phyloP scores from a whole-genome alignment of 2,329 filamentous ascomycete genomes.

The Leptographium flavum region DNA sequence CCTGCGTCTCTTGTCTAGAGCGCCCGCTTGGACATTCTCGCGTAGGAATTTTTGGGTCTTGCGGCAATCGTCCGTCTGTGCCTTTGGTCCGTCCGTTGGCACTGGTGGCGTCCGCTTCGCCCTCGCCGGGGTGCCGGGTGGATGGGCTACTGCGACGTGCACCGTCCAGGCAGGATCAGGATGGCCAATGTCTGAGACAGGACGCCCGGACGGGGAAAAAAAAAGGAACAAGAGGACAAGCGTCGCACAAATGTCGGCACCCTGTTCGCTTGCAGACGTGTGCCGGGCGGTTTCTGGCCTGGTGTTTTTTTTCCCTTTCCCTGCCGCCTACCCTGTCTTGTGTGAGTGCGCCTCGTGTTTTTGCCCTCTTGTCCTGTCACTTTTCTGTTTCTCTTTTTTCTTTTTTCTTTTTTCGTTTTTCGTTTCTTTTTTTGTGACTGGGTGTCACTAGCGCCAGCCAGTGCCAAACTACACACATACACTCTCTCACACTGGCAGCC shows the following conservation, averaged over 20 bases:
- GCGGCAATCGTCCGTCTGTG: no score
- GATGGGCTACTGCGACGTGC: no score
- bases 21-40: no score
- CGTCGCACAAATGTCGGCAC: slow-evolving; percentile 5
- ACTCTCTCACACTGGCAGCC: background rate
- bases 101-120: no score
- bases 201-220: slow-evolving; percentile 1
- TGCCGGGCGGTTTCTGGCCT: background rate
- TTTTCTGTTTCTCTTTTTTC: background rate
- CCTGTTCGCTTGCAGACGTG: slow-evolving; percentile 6
- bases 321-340: background rate
- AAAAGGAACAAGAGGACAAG: no score
- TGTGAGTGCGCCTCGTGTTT: no score
- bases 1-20: no score
- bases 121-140: no score
- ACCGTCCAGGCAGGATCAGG: no score
- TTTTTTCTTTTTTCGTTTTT: background rate
- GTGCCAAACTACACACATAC: background rate
- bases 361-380: no score
- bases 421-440: background rate
- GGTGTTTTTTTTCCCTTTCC: background rate
- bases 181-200: slow-evolving; percentile 2
- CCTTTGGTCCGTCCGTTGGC: no score
- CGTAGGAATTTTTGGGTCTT: no score
- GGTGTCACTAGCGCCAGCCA: background rate